Percentiles rank a stretch among this genome's conserved stretches.
phyloP scores from a whole-genome alignment of 2,329 filamentous ascomycete species.

The Fusarium pseudoanthophilum region DNA sequence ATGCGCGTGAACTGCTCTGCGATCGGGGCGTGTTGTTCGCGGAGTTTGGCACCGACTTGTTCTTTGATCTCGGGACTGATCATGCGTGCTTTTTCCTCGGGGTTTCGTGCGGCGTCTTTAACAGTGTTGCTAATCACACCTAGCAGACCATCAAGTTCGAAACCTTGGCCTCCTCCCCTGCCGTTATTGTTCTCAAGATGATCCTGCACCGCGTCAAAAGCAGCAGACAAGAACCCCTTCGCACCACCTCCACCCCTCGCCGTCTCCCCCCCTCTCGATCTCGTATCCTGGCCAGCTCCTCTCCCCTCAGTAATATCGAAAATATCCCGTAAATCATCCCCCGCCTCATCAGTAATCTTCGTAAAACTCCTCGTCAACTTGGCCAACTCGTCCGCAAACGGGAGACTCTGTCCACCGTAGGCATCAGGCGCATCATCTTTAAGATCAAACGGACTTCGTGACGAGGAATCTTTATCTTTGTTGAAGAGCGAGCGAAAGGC shows the following conservation, averaged over 20 bases:
- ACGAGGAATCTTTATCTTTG: conserved; percentile 44
- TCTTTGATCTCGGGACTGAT: conserved; percentile 61
- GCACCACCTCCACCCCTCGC: conserved; percentile 47
- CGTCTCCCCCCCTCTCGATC: conserved; percentile 44
- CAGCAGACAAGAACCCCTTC: conserved; percentile 54
- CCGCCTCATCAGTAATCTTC: conserved; percentile 53
- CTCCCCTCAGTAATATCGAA: conserved; percentile 55
- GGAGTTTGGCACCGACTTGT: conserved; percentile 53
- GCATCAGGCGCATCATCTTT: conserved; percentile 52
- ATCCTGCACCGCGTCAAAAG: conserved; percentile 55
- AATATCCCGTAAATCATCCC: conserved; percentile 57
- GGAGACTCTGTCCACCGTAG: conserved; percentile 55
- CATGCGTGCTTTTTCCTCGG: conserved; percentile 57
- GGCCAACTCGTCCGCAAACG: conserved; percentile 59
- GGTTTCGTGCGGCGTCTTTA: conserved; percentile 57
- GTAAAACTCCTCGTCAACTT: conserved; percentile 54
- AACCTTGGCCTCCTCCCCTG: conserved; percentile 44
- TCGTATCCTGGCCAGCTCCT: conserved; percentile 22
- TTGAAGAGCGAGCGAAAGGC: conserved; percentile 58
- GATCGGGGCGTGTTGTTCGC: conserved; percentile 55
- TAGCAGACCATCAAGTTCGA: conserved; percentile 57
- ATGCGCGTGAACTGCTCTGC: conserved; percentile 59
- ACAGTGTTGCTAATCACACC: conserved; percentile 56
- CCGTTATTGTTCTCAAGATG: conserved; percentile 49
- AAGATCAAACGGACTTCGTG: conserved; percentile 44